Base-by-base conservation (phyloP, 2,329 filamentous ascomycete genomes). In the Atkinsonella hypoxylon region DNA sequence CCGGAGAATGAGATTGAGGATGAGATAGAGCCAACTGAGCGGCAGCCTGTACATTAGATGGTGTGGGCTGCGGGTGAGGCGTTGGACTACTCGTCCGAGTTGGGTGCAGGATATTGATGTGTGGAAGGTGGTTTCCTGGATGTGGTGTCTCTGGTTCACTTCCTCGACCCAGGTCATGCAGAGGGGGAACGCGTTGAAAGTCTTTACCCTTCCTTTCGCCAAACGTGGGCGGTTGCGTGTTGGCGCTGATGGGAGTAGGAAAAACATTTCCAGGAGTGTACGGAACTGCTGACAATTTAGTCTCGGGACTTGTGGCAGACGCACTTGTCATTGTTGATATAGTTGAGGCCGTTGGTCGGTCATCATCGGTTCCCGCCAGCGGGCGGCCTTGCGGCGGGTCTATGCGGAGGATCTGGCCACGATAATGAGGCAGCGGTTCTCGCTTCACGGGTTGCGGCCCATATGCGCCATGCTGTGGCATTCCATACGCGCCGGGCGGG, bases 161-260 rank as follows among this genome's bases (percentile, higher is more conserved):
- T 15, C 46, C 50, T 43, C 79, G 69, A 46, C 70, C 74, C 30
- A 77, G 67, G 48, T 83, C 81, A 61, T 82, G 78, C 49, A 83
- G 64, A 39, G 79, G 77, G 46, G 79, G 78, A 53, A 81, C 73
- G 34, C 79, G 76, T 58, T 78, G 72, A 56, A 81, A 83, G 59
- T 80, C 79, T 59, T 79, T 80, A 54, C 73, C 68, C 52, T 72
- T 67, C 57, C 73, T 70, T 42, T 77, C 73, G 43, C 68, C 67
- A 57, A 76, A 76, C 4, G 69, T 65, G 9, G 68, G 61, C 15
- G 68, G 62, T 51, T 70, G 70, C 17, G 66, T 66, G 52, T 71
- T 74, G 42, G 81, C 81, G 62, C 79, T 83, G 59, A 83, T 72
- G 10, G 81, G 81, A 15, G 81, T 84, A 30, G 78, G 78, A 53